phyloP scores from a whole-genome alignment of 345 rosid species.

The Rubroshorea leprosula region DNA sequence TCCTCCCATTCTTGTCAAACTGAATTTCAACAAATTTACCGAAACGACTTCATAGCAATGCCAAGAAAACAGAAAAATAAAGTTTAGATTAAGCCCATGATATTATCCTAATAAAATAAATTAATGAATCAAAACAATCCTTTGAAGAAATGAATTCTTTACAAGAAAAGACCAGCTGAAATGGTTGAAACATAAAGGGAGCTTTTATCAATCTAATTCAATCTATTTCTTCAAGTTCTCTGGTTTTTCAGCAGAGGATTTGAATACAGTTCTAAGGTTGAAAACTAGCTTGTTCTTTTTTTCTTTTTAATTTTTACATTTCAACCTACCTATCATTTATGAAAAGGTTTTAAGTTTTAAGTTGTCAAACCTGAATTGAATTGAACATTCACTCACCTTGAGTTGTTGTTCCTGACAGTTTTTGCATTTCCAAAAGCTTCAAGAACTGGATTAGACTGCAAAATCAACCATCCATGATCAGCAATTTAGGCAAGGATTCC shows the following conservation, averaged over 20 bases:
- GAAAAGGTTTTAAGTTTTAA: not conserved
- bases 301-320: too few relatives aligned
- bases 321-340: not conserved
- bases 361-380: not conserved
- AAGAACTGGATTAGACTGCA: conserved; percentile 93
- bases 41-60: conserved; percentile 55
- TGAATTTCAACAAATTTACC: conserved; percentile 96
- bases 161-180: not conserved
- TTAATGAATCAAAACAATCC: not conserved
- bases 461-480: not conserved
- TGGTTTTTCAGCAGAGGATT: not conserved
- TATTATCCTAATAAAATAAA: not conserved
- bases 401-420: conserved; percentile 89
- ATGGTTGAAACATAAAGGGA: not conserved
- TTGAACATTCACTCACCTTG: conserved; percentile 42
- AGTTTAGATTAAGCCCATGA: not conserved
- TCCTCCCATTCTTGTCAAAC: conserved; percentile 84
- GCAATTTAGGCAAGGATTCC: not conserved
- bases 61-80: conserved; percentile 18
- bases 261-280: too few relatives aligned
- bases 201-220: not conserved
- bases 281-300: too few relatives aligned
- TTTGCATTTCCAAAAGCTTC: conserved; percentile 99
- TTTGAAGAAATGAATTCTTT: not conserved
- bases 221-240: not conserved